phyloP scores from a whole-genome alignment of 106 monocot species.

The Phalaenopsis equestris region DNA sequence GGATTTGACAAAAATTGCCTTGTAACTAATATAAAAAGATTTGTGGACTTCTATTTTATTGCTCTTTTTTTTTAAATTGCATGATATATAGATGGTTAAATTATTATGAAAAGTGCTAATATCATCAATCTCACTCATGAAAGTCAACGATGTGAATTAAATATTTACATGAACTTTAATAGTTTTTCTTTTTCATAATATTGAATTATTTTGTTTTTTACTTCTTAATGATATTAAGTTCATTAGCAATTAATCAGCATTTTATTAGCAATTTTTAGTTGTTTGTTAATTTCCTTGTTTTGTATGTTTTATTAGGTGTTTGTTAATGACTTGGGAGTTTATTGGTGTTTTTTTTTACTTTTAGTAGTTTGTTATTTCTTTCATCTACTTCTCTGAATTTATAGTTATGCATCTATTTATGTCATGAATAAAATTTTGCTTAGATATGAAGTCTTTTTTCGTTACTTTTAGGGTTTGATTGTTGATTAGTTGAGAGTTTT shows the following conservation, averaged over 20 bases:
- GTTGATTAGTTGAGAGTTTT: not conserved
- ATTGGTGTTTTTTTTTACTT: too few relatives aligned
- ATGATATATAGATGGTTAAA: not conserved
- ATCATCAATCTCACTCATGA: not conserved
- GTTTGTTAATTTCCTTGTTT: too few relatives aligned
- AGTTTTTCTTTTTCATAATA: not conserved
- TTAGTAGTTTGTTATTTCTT: too few relatives aligned
- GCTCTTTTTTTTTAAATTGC: too few relatives aligned
- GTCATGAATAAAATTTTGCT: too few relatives aligned
- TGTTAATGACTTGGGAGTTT: too few relatives aligned
- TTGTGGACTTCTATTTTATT: too few relatives aligned
- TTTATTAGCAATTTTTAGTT: not conserved
- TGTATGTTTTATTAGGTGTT: too few relatives aligned
- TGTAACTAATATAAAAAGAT: too few relatives aligned
- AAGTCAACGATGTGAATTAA: not conserved
- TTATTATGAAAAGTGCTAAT: not conserved
- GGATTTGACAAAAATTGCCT: too few relatives aligned
- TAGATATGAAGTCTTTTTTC: not conserved
- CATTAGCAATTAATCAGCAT: not conserved
- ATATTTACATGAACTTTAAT: not conserved
- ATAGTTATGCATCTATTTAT: too few relatives aligned
- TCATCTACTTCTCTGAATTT: too few relatives aligned
- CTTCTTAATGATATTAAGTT: not conserved
- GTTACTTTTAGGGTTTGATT: not conserved
- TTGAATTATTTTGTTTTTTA: not conserved